Evolutionary conservation across 2,329 filamentous ascomycete genomes (phyloP), one percentile per base, ranked within the genome.

Genomic region (Tolypocladium paradoxum): DNA sequence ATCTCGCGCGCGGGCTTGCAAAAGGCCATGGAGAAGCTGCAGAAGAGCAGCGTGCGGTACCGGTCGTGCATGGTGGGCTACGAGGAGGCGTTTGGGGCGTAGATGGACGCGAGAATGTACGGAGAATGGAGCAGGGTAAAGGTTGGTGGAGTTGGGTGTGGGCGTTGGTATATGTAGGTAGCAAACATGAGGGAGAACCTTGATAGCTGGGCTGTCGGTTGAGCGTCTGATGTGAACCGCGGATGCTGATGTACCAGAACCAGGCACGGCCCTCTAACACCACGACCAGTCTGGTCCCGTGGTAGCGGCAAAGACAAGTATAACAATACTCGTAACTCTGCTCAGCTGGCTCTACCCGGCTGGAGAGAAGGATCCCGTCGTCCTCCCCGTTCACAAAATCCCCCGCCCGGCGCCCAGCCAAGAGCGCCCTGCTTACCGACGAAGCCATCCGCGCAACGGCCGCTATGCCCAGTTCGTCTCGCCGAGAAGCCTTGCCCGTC

Each of bases 1-100:
- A 87, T 96, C 64, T 83, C 79, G 57, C 84, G 82, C 58, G 79
- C 84, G 61, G 87, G 85, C 33, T 80, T 89, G 67, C 81, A 83
- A 64, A 74, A 83, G 72, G 83, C 85, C 4, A 79, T 92, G 63
- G 73, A 81, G 63, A 79, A 83, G 60, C 78, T 93, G 61, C 76
- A 83, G 60, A 84, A 83, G 63, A 85, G 82, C 62, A 84, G 85
- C 61, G 83, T 91, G 53, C 77, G 77, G 57, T 93, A 90, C 68
- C 79, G 89, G 58, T 88, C 88, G 66, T 88, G 86, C 57, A 75
- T 92, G 71, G 83, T 82, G 49, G 77, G 80, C 59, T 90, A 82
- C 62, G 84, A 86, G 61, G 80, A 87, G 67, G 80, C 72, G 3
- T 89, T 90, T 64, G 82, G 81, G 36, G 66, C 72, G 29, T 78